A percentile compares a stretch with the other conserved stretches of the same genome.
phyloP scores from a whole-genome alignment of 2,329 filamentous ascomycete species.

The Sclerotinia subarctica region DNA sequence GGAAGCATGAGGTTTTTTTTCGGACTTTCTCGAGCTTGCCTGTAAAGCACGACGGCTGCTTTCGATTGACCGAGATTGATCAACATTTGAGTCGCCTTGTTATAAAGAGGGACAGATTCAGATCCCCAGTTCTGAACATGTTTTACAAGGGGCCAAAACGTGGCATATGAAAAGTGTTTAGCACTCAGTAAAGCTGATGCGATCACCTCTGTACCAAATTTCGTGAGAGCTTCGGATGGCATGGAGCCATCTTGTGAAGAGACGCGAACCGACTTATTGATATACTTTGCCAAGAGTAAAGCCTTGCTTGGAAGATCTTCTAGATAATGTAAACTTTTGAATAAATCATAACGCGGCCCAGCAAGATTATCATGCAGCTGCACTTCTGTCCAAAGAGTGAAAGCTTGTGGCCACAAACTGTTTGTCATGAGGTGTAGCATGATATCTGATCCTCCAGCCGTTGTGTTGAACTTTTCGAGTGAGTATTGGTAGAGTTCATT shows the following conservation, averaged over 20 bases:
- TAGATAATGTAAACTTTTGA: not conserved
- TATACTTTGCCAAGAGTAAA: conserved; percentile 25
- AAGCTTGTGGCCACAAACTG: conserved; percentile 31
- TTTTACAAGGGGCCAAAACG: conserved; percentile 27
- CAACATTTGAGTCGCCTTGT: conserved; percentile 27
- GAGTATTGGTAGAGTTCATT: conserved; percentile 29
- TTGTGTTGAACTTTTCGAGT: conserved; percentile 23
- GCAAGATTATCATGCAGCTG: conserved; percentile 11
- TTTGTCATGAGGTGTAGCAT: conserved; percentile 30
- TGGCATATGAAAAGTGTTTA: conserved; percentile 22
- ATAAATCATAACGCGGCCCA: conserved; percentile 24
- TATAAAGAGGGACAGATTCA: conserved; percentile 26
- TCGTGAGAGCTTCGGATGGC: not conserved
- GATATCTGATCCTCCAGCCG: conserved; percentile 31
- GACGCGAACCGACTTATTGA: not conserved
- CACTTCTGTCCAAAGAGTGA: conserved; percentile 29
- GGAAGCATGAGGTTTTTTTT: conserved; percentile 24
- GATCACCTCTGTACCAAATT: conserved; percentile 28
- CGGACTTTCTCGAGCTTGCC: conserved; percentile 25
- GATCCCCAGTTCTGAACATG: conserved; percentile 29
- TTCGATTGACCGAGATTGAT: conserved; percentile 25
- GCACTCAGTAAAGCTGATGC: conserved; percentile 24
- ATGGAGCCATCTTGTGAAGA: not conserved
- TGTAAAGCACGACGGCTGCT: conserved; percentile 31
- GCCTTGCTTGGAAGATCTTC: conserved; percentile 11